Base-by-base conservation (phyloP, 768 basidiomycete genomes). In the Psilocybe tampanensis region DNA sequence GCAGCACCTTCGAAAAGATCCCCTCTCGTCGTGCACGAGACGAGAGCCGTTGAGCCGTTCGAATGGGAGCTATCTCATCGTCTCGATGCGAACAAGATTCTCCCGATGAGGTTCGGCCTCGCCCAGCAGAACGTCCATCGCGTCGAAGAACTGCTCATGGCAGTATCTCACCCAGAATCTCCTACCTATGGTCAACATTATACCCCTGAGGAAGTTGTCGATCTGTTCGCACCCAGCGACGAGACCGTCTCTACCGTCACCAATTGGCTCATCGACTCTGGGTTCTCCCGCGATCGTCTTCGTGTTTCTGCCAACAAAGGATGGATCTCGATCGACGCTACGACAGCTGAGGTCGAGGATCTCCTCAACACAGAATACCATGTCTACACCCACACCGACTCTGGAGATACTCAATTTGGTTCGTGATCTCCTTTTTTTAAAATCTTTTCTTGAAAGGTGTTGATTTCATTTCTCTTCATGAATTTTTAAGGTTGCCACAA, bases 81-180 rank as follows among this genome's bases (percentile, higher is more conserved):
- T 24, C 62, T 72, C 19, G 69, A 71, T 48, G 51, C 59, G 2
- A 50, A 69, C 60, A 64, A 67, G 49, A 42, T 75, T 44, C 68
- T 85, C 13, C 80, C 81, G 13, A 72, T 84, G 61, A 77, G 79
- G 21, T 75, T 85, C 52, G 82, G 79, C 15, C 75, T 85, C 24
- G 65, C 72, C 3, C 84, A 84, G 62, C 66, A 68, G 42, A 80
- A 84, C 58, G 61, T 82, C 18, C 67, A 80, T 47, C 71, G 69
- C 4, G 67, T 84, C 29, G 80, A 81, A 60, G 75, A 74, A 8
- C 71, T 77, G 48, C 71, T 85, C 23, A 70, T 76, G 63, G 75
- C 73, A 18, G 77, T 84, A 17, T 78, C 83, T 3, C 76, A 84
- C 51, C 83, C 83, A 2, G 76, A 78, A 12, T 84, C 82, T 1